phyloP scores from a whole-genome alignment of 202 grass and related monocot species.

The Elaeis oleifera region DNA sequence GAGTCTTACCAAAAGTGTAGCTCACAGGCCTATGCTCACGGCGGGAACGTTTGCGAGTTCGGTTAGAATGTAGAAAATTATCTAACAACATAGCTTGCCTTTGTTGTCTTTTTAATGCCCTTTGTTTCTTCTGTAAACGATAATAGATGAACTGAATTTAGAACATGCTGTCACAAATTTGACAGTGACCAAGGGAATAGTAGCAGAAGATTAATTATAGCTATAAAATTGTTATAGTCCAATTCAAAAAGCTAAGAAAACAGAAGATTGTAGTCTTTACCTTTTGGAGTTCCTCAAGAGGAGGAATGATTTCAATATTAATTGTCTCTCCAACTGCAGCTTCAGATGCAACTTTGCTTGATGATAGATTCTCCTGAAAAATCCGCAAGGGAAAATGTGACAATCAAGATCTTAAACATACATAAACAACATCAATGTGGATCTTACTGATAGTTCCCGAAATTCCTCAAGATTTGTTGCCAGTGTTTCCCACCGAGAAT shows the following conservation, averaged over 20 bases:
- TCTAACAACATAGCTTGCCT: slow-evolving; percentile 48
- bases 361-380: slow-evolving; percentile 62
- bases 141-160: slow-evolving; percentile 11
- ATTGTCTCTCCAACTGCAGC: slow-evolving; percentile 45
- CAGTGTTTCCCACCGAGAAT: slow-evolving; percentile 62
- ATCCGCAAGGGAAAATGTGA: not conserved
- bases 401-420: slow-evolving; percentile 1
- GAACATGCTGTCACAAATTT: too few relatives aligned
- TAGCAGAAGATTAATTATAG: too few relatives aligned
- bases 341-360: slow-evolving; percentile 40
- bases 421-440: slow-evolving; percentile 10
- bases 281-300: slow-evolving; percentile 62
- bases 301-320: slow-evolving; percentile 50
- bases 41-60: slow-evolving; percentile 32
- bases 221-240: too few relatives aligned
- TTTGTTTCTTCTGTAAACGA: slow-evolving; percentile 59
- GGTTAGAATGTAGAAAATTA: slow-evolving; percentile 23
- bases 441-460: slow-evolving; percentile 64
- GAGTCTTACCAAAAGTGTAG: slow-evolving; percentile 65
- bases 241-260: not conserved
- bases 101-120: slow-evolving; percentile 56
- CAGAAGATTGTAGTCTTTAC: slow-evolving; percentile 27
- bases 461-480: slow-evolving; percentile 85
- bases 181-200: too few relatives aligned
- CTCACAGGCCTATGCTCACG: slow-evolving; percentile 43